Evolutionary conservation across 768 basidiomycete species (phyloP), one percentile per base, ranked within the genome.

Genomic region (Rhodotorula diobovata): DNA sequence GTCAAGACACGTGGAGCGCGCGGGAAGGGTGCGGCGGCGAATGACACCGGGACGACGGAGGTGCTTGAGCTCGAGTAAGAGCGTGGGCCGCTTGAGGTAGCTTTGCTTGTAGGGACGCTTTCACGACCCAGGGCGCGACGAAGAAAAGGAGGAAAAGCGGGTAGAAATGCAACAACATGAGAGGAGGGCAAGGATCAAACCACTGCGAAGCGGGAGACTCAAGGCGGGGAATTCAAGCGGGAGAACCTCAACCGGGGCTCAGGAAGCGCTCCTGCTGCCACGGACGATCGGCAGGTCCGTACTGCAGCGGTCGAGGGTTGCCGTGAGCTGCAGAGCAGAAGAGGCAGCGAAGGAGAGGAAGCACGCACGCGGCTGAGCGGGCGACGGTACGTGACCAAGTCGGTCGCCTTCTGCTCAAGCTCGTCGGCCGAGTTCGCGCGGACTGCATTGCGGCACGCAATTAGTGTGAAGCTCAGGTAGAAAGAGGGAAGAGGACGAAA

Each of bases 241-340:
- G 9, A 28, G 56, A 21, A 37, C 34, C 32, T 54, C 55, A 41
- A 63, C 8, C 48, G 7, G 32, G n/a, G n/a, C n/a, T n/a, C n/a
- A 58, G 56, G 66, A 30, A 64, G 10, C 37, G 28, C 51, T 70
- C 72, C 35, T 73, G 72, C 68, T 67, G 66, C 72, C 72, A 73
- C 32, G 72, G 72, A 0, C 50, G 43, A 14, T 70, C 68, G 1
- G 4, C 30, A 2, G 55, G 5, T 0, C 34, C 50, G 45, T 73
- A 69, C 67, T 68, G 51, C 37, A 43, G 41, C 41, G 2, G 12
- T 2, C 23, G 0, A 48, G 4, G 0, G 9, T n/a, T 23, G 4
- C 8, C 37, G 20, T 55, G 37, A 35, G 28, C 35, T 15, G 25
- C 16, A 14, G 39, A 8, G 39, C 1, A 14, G 14, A 18, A 32